Conservation (phyloP, 345 rosid genomes). For the Rhodomyrtus tomentosa region DNA sequence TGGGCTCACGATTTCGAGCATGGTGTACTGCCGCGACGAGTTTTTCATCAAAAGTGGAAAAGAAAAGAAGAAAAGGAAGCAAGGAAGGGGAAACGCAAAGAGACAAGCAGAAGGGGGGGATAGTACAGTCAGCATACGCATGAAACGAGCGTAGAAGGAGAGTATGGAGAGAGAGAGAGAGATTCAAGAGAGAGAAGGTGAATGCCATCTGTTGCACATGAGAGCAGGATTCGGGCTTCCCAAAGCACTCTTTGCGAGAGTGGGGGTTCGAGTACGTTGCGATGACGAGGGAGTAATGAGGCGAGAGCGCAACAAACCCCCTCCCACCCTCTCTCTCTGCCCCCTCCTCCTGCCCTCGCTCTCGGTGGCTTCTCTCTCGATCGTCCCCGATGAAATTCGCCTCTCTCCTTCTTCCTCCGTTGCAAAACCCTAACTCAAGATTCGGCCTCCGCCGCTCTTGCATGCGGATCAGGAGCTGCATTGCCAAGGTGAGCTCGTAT, state of each 20-base stretch:
- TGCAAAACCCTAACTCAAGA: not conserved
- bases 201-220: not conserved
- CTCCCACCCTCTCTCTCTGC: not conserved
- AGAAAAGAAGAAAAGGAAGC: not conserved
- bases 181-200: not conserved
- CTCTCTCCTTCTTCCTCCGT: not conserved
- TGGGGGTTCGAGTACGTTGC: not conserved
- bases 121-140: not conserved
- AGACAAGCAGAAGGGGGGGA: not conserved
- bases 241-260: not conserved
- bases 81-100: not conserved
- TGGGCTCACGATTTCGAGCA: not conserved
- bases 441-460: not conserved
- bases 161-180: not conserved
- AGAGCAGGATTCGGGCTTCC: not conserved
- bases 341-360: not conserved
- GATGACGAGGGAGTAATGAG: not conserved
- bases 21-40: not conserved
- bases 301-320: not conserved
- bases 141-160: not conserved
- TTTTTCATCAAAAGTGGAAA: not conserved
- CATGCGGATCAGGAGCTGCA: not conserved
- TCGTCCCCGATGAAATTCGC: not conserved
- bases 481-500: not conserved
- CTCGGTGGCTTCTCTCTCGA: not conserved